Percentiles rank a stretch among this genome's conserved stretches.
Evolutionary conservation across 768 basidiomycete species (phyloP).

Genomic region (Tephrocybe sp.): DNA sequence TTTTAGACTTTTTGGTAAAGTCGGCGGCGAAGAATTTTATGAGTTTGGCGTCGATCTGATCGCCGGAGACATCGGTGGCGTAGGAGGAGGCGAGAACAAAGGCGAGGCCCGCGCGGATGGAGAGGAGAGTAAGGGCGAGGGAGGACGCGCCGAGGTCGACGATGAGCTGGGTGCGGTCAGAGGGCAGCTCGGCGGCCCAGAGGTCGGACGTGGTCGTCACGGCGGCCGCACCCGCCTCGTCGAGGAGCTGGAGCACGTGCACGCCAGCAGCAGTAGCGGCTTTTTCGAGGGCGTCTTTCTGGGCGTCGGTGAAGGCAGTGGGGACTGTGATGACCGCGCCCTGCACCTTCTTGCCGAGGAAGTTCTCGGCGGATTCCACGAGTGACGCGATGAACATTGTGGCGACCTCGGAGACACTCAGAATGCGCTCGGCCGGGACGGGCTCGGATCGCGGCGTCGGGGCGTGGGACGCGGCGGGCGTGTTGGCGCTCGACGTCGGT

Average conservation of each 20-base stretch:
- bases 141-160: slow-evolving; percentile 82
- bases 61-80: slow-evolving; percentile 55
- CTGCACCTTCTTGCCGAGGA: slow-evolving; percentile 75
- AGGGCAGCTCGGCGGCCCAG: slow-evolving; percentile 39
- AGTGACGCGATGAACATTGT: slow-evolving; percentile 85
- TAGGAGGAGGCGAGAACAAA: slow-evolving; percentile 57
- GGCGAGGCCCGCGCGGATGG: slow-evolving; percentile 73
- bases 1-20: slow-evolving; percentile 95
- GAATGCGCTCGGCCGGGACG: slow-evolving; percentile 60
- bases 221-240: slow-evolving; percentile 81
- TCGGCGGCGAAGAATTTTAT: slow-evolving; percentile 93
- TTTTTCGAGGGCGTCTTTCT: slow-evolving; percentile 67
- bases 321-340: slow-evolving; percentile 88
- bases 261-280: slow-evolving; percentile 84
- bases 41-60: slow-evolving; percentile 77
- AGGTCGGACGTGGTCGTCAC: slow-evolving; percentile 51
- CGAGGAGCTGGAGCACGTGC: slow-evolving; percentile 80
- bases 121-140: slow-evolving; percentile 66
- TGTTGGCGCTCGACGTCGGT: slow-evolving; percentile 48
- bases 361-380: slow-evolving; percentile 85
- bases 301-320: slow-evolving; percentile 65
- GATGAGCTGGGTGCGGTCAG: slow-evolving; percentile 76
- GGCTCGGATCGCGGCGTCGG: slow-evolving; percentile 77
- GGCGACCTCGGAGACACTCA: slow-evolving; percentile 83
- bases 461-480: slow-evolving; percentile 64